Base-by-base conservation (phyloP, 805 yeast species). In the Zygoascus tannicola region DNA sequence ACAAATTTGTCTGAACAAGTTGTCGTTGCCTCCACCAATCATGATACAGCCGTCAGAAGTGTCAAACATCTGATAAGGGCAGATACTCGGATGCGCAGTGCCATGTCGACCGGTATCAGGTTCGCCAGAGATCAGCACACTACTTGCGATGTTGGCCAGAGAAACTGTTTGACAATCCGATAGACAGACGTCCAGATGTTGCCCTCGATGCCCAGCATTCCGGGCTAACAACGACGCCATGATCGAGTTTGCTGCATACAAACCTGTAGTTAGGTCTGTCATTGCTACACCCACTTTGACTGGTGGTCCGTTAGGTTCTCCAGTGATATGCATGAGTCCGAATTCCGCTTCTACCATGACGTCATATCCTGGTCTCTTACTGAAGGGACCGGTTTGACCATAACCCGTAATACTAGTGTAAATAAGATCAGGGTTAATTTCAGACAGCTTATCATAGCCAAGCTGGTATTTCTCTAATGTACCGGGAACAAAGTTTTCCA, bases 321-420 rank as follows among this genome's bases (percentile, higher is more conserved):
- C 71, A 0, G 70, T 66, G 48, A 66, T 67, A 47, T 66, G 70
- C 71, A 66, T 66, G 37, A 66, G 56, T 2, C 71, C 71, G 50
- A 65, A 63, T 49, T 66, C 71, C 5, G 71, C 71, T 49, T 66
- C 71, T 4, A 66, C 70, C 71, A 66, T 66, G 37, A 66, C 69
- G 41, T 65, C 70, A 52, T 67, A 66, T 16, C 71, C 71, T 2
- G 71, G 68, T 12, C 71, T 56, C 23, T 53, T 44, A 5, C 56
- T 46, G 50, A 56, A 63, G 4, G 70, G 70, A 0, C 70, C 70
- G 1, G 66, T 59, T 44, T 66, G 71, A 28, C 71, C 71, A 44
- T 66, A 66, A 3, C 71, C 71, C 1, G 71, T 65, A 44, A 66
- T 64, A 36, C 63, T 56, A 12, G 66, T 59, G 46, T 66, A 66